Evolutionary conservation across 495 filamentous ascomycete genomes (phyloP).

Genomic region (Venustampulla echinocandica): DNA sequence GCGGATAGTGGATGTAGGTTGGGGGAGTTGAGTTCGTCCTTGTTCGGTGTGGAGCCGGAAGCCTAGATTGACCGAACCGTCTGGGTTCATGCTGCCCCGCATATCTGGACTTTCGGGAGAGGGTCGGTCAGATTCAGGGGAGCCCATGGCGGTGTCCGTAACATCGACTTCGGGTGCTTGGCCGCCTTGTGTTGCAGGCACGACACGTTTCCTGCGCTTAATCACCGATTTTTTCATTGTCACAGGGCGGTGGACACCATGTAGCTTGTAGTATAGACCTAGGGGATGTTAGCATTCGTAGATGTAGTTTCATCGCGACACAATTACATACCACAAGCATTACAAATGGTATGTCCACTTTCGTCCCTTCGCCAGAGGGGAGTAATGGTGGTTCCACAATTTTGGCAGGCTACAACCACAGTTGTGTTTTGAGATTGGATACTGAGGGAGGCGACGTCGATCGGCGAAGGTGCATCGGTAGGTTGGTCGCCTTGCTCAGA

Average conservation of each 20-base stretch:
- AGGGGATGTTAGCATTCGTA: constrained; percentile 5
- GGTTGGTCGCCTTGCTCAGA: constrained; percentile 15
- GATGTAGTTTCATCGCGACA: background rate
- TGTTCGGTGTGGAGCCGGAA: constrained; percentile 38
- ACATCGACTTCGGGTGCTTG: constrained; percentile 27
- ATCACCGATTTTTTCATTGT: constrained; percentile 98
- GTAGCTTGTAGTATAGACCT: constrained; percentile 97
- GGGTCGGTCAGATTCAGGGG: constrained; percentile 33
- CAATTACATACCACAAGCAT: constrained; percentile 78
- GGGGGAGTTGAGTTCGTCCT: constrained; percentile 37
- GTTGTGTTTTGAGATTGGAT: constrained; percentile 44
- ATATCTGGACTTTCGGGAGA: constrained; percentile 30
- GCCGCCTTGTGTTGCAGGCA: constrained; percentile 61
- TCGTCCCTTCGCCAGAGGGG: constrained; percentile 95
- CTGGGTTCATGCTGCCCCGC: constrained; percentile 41
- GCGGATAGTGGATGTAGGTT: constrained; percentile 31
- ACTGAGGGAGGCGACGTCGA: constrained; percentile 29
- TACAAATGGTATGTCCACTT: constrained; percentile 93
- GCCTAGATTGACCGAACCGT: constrained; percentile 52
- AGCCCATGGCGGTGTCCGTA: constrained; percentile 26
- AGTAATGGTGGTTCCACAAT: constrained; percentile 94
- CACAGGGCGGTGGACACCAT: constrained; percentile 83
- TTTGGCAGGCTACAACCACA: constrained; percentile 87
- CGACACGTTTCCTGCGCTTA: constrained; percentile 90
- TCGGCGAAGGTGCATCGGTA: constrained; percentile 26